Evolutionary conservation across 2,329 filamentous ascomycete species (phyloP), one percentile per base, ranked within the genome.

Genomic region (Chrysoporthe deuterocubensis): DNA sequence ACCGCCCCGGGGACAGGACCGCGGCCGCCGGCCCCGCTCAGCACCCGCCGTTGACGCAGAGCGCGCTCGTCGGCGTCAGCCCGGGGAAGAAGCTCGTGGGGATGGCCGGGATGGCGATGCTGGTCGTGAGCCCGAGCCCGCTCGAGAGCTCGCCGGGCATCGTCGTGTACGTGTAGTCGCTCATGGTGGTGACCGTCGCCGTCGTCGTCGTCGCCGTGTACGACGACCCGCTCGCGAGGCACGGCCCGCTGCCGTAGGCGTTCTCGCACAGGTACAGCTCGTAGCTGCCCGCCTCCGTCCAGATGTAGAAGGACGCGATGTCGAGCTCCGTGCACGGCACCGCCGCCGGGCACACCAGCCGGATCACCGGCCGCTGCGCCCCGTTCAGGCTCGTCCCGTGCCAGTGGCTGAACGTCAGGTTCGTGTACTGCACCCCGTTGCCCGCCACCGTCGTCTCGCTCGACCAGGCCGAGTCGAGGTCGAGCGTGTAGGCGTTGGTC

Each of bases 341-440:
- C 2, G 72, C 77, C 66, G 83, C 77, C 0, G 84, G 80, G 71
- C 86, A 89, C 42, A 81, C 74, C 59, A 87, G 76, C 67, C 84
- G 83, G 71, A 89, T 78, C 1, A 86, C 86, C 0, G 83, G 84
- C 37, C 87, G 82, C 64, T 80, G 67, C 4, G 75, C 74, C 21
- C 86, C 87, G 70, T 87, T 77, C 2, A 78, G 73, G 64, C 81
- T 80, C 2, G 83, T 85, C 40, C 86, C 87, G 69, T 82, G 84
- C 87, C 86, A 89, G 76, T 86, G 84, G 52, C 74, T 80, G 73
- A 87, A 81, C 1, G 80, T 84, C 71, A 89, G 79, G 76, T 87
- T 84, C 72, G 71, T 79, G 60, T 86, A 81, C 69, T 82, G 75
- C 7, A 89, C 84, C 43, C 87, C 87, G 70, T 81, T 71, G 37